A percentile compares a stretch with the other conserved stretches of the same genome.
Evolutionary conservation across 2,329 filamentous ascomycete species (phyloP).

Genomic region (Didymella pinodella): DNA sequence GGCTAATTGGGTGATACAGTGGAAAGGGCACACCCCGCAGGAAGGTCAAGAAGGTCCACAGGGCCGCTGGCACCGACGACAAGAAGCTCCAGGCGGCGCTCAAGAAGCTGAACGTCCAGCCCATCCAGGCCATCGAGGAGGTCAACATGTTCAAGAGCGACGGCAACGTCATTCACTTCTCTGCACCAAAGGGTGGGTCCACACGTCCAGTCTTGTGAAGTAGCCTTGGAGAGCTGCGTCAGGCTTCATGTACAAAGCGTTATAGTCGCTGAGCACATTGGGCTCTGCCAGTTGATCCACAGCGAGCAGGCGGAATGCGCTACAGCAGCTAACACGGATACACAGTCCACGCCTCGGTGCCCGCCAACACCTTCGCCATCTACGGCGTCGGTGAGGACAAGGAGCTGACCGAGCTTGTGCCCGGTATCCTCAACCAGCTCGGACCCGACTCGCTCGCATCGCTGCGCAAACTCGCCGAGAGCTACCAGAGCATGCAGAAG

Average conservation of each 20-base stretch:
- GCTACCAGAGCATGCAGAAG: slow-evolving; percentile 99
- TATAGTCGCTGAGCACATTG: neutral
- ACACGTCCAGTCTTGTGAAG: neutral
- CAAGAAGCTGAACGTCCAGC: slow-evolving; percentile 99
- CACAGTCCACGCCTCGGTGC: slow-evolving; percentile 92
- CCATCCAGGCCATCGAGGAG: slow-evolving; percentile 99
- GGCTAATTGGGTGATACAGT: slow-evolving; percentile 58
- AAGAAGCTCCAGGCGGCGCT: slow-evolving; percentile 98
- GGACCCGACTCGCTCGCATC: slow-evolving; percentile 97
- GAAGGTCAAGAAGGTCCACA: slow-evolving; percentile 98
- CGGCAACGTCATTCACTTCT: slow-evolving; percentile 99
- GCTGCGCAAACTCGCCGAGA: slow-evolving; percentile 97
- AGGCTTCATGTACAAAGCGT: slow-evolving; percentile 4
- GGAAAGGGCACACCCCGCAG: slow-evolving; percentile 98
- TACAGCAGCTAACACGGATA: slow-evolving; percentile 22
- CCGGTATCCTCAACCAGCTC: slow-evolving; percentile 99
- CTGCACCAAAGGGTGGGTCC: slow-evolving; percentile 88
- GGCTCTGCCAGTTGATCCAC: neutral
- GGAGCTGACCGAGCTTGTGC: slow-evolving; percentile 98
- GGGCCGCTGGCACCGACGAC: slow-evolving; percentile 92
- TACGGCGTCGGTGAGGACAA: slow-evolving; percentile 99
- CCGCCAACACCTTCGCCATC: slow-evolving; percentile 99
- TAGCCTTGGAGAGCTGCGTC: slow-evolving; percentile 2
- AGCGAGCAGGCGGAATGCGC: neutral
- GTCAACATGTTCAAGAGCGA: slow-evolving; percentile 99